phyloP scores from a whole-genome alignment of 306 rosid genomes.

The Glycine latifolia region DNA sequence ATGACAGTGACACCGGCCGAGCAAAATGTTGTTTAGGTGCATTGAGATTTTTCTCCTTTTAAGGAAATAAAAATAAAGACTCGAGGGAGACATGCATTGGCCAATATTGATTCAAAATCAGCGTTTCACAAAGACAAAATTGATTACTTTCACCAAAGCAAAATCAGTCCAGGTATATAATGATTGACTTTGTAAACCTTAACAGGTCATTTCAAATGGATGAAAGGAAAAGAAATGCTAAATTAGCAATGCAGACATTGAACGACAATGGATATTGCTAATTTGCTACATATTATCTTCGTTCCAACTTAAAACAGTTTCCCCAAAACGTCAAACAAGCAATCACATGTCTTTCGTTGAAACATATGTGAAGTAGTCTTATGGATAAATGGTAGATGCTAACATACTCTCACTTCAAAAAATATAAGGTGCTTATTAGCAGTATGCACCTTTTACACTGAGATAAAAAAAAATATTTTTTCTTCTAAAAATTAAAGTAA shows the following conservation, averaged over 20 bases:
- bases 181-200: too few species aligned
- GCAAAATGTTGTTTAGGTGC: slow-evolving; percentile 23
- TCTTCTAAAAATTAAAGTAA: too few species aligned
- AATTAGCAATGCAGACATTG: not conserved
- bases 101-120: slow-evolving; percentile 14
- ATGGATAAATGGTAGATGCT: too few species aligned
- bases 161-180: too few species aligned
- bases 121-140: not conserved
- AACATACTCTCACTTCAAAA: too few species aligned
- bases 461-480: too few species aligned
- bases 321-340: not conserved
- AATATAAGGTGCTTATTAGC: too few species aligned
- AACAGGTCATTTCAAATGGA: not conserved
- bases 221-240: slow-evolving; percentile 6
- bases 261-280: not conserved
- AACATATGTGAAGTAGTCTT: too few species aligned
- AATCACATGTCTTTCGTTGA: not conserved
- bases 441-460: too few species aligned
- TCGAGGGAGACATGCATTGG: slow-evolving; percentile 17
- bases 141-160: not conserved
- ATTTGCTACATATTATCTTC: not conserved
- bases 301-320: not conserved
- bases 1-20: slow-evolving; percentile 29
- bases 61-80: not conserved
- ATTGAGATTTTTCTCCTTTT: slow-evolving; percentile 32